Base-by-base conservation (phyloP, 164 flowering plant species). In the Akebia trifoliata region DNA sequence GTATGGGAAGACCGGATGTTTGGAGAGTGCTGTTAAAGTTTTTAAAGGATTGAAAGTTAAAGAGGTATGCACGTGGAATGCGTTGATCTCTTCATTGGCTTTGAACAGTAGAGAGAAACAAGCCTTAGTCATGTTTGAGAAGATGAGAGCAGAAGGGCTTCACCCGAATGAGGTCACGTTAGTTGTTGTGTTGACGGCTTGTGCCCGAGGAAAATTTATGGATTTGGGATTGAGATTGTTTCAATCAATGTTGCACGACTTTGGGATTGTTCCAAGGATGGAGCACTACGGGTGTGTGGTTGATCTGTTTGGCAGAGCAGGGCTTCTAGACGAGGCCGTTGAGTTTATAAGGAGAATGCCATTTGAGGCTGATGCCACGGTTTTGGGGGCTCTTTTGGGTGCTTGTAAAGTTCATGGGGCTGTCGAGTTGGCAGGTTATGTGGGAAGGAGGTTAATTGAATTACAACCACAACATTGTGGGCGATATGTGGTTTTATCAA, bases 201-300 rank as follows among this genome's bases (percentile, higher is more conserved):
- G 97, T 69, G 79, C 93, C 48, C 87, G 86, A 34, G 78, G 74
- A 8, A 69, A 78, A 20, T 63, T 66, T 30, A 81, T 85, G 37
- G 78, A 75, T 20, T 48, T 63, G 32, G 93, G 93, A 37, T 46
- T 79, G 59, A 60, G 64, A 36, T 55, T 76, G 50, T 82, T 87
- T 63, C 43, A 63, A 10, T 75, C 80, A 6, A 90, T 87, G 92
- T 31, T 22, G 0, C 15, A 1, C 11, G 69, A 74, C 1, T 78
- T 59, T 56, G 68, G 70, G 21, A 52, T 87, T 67, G 68, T 39
- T 29, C 93, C 97, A 0, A 68, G 38, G 64, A 82, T 78, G 81
- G 93, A 85, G 65, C 89, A 90, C 50, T 82, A 90, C 56, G 90
- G 87, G 15, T 87, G 91, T 60, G 69, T 87, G 63, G 89, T 90